These are phyloP conservation scores for Botrytis porri DNA, from an alignment of 2,329 filamentous ascomycete species.

Conservation along the genomic window DNA sequence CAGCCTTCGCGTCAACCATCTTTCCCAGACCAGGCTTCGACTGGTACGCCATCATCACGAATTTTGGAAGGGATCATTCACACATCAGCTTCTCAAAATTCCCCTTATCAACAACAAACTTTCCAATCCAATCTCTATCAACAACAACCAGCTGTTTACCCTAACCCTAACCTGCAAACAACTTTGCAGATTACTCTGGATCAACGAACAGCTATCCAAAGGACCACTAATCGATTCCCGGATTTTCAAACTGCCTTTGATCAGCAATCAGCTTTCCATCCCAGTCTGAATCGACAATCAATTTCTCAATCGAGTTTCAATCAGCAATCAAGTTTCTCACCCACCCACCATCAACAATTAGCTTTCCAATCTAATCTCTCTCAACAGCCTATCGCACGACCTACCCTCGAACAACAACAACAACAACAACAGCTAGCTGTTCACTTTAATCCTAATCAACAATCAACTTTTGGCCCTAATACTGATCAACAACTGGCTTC, in stretches of 20 bases:
- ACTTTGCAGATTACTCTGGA: background rate
- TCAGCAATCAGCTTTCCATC: background rate
- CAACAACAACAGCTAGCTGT: background rate
- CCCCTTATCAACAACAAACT: background rate
- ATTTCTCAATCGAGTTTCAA: background rate
- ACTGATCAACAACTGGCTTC: background rate
- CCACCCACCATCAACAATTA: background rate
- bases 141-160: background rate
- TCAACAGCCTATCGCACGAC: too few species aligned
- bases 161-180: too few species aligned
- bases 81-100: background rate
- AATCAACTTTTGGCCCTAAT: background rate
- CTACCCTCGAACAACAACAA: background rate
- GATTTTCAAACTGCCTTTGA: background rate
- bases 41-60: background rate
- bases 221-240: background rate
- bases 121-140: background rate
- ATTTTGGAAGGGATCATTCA: background rate
- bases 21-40: background rate
- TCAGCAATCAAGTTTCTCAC: background rate
- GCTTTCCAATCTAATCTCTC: background rate
- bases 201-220: background rate
- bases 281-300: background rate
- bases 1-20: background rate
- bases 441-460: background rate